Conservation (phyloP, 2,329 filamentous ascomycete species). For the Aspergillus felis region DNA sequence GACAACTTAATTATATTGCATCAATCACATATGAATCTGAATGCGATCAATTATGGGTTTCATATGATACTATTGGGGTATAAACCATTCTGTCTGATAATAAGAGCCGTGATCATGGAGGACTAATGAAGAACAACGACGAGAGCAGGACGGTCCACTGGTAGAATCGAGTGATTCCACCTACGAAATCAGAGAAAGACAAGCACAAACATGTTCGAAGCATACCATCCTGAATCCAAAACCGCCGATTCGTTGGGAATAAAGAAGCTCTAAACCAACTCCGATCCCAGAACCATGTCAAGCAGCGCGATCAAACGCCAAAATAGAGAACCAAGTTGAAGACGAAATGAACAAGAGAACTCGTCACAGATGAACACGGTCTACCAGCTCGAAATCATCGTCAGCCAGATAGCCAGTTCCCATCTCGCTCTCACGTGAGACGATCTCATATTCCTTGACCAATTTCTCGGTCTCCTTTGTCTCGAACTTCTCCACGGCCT, state of each 20-base stretch:
- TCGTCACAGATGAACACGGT: constrained; percentile 26
- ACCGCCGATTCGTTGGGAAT: constrained; percentile 1
- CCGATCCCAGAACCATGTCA: constrained; percentile 4
- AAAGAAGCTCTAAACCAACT: constrained; percentile 9
- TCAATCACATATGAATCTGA: neutral
- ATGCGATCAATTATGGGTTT: neutral
- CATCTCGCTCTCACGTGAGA: constrained; percentile 39
- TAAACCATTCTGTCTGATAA: neutral
- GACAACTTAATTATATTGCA: neutral
- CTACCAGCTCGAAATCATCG: constrained; percentile 42
- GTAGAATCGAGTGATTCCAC: neutral
- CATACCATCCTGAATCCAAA: neutral
- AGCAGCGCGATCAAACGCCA: constrained; percentile 1
- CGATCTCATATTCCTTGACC: constrained; percentile 58
- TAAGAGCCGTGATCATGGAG: neutral
- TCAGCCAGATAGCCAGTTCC: constrained; percentile 25
- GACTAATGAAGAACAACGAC: neutral
- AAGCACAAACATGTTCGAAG: neutral
- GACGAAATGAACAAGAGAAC: neutral
- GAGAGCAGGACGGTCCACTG: neutral
- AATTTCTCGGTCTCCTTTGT: constrained; percentile 58
- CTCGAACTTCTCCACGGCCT: constrained; percentile 59
- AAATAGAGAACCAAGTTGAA: neutral
- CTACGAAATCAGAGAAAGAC: neutral
- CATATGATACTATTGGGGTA: neutral